Evolutionary conservation across 805 yeast species (phyloP).

Genomic region (Ogataea philodendri): DNA sequence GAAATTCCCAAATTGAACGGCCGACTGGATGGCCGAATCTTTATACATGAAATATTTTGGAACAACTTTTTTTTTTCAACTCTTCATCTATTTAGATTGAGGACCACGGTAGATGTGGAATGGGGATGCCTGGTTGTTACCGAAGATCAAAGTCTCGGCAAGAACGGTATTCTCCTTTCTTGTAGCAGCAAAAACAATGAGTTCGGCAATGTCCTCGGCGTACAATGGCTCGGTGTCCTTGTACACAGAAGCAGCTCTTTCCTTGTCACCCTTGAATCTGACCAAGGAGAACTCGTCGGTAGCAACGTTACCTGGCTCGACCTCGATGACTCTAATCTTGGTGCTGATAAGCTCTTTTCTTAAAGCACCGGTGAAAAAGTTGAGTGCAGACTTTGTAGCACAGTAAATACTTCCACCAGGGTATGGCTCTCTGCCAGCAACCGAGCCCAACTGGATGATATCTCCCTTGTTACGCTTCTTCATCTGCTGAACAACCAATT

Average conservation of each 20-base stretch:
- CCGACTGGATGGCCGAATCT: slow-evolving; percentile 23
- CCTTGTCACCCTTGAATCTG: slow-evolving; percentile 61
- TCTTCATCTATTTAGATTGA: slow-evolving; percentile 3
- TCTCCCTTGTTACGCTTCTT: slow-evolving; percentile 69
- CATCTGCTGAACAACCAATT: slow-evolving; percentile 70
- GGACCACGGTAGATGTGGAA: slow-evolving; percentile 49
- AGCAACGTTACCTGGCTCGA: slow-evolving; percentile 79
- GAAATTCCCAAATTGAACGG: slow-evolving; percentile 44
- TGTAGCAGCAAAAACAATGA: slow-evolving; percentile 63
- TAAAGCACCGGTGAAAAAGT: slow-evolving; percentile 66
- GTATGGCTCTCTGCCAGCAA: slow-evolving; percentile 77
- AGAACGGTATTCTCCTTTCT: slow-evolving; percentile 70
- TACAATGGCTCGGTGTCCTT: slow-evolving; percentile 65
- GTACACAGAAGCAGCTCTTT: slow-evolving; percentile 63
- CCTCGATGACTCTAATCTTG: slow-evolving; percentile 64
- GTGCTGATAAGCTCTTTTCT: slow-evolving; percentile 54
- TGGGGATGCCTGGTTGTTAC: slow-evolving; percentile 82
- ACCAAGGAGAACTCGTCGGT: slow-evolving; percentile 66
- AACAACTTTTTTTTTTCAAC: slow-evolving; percentile 5
- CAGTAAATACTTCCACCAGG: slow-evolving; percentile 80
- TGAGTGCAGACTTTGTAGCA: slow-evolving; percentile 70
- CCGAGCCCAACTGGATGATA: slow-evolving; percentile 71
- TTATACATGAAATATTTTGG: slow-evolving; percentile 19
- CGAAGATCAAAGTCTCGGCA: slow-evolving; percentile 81
- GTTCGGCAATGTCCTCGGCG: slow-evolving; percentile 74